A percentile compares a stretch with the other conserved stretches of the same genome.
Conservation (phyloP, 768 basidiomycete genomes). For the Tubosaeta sp. region DNA sequence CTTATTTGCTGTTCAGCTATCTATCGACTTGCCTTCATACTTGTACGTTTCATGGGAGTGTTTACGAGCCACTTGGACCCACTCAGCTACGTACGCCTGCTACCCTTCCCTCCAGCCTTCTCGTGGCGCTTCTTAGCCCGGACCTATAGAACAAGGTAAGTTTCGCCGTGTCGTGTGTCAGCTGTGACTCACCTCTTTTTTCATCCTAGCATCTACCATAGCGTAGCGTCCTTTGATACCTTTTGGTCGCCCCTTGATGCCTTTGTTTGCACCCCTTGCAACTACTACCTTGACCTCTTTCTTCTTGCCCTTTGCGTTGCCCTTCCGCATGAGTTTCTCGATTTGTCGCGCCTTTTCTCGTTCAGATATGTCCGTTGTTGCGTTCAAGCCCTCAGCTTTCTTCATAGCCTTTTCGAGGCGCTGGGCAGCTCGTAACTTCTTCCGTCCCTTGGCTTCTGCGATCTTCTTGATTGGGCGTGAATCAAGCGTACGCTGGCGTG, state of each 20-base stretch:
- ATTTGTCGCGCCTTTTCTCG: constrained; percentile 92
- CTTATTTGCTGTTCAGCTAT: constrained; percentile 37
- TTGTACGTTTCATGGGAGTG: no score
- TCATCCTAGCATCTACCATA: constrained; percentile 94
- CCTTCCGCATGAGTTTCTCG: constrained; percentile 84
- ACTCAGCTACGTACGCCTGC: constrained; percentile 36
- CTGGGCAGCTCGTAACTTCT: constrained; percentile 85
- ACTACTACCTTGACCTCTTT: constrained; percentile 85
- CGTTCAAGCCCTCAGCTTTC: constrained; percentile 91
- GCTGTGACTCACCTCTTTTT: constrained; percentile 64
- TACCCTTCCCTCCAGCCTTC: constrained; percentile 59
- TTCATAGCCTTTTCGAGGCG: constrained; percentile 89
- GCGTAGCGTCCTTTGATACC: constrained; percentile 94
- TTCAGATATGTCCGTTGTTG: constrained; percentile 88
- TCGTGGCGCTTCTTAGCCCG: constrained; percentile 79
- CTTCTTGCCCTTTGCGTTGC: constrained; percentile 64
- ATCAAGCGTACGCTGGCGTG: constrained; percentile 89
- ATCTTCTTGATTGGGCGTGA: constrained; percentile 98
- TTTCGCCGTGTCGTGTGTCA: background rate
- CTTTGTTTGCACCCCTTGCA: constrained; percentile 85
- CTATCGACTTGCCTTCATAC: constrained; percentile 42
- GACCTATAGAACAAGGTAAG: constrained; percentile 42
- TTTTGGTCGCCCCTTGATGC: constrained; percentile 88
- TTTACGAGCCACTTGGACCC: background rate
- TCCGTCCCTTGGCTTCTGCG: constrained; percentile 96